Base-by-base conservation (phyloP, 225 moss, liverwort and hornwort genomes). In the Bryum argenteum region DNA sequence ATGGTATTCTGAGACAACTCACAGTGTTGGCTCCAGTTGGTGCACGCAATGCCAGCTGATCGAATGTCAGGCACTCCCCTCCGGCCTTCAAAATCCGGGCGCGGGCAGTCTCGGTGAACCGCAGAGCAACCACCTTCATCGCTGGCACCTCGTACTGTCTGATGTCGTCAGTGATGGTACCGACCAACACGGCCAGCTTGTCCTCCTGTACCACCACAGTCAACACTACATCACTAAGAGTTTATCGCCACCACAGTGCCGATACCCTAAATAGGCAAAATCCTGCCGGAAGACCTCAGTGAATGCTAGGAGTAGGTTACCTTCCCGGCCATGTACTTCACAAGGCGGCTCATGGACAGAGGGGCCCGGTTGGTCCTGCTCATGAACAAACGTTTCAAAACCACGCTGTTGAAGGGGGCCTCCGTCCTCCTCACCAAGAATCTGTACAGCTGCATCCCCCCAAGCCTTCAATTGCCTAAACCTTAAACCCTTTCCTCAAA, bases 31-130 rank as follows among this genome's bases (percentile, higher is more conserved):
- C 73, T 65, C 93, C 96, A 13, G 96, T 96, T 5, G 93, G 91
- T 17, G 93, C 96, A 63, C 78, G 84, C 65, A 93, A 63, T 0
- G 96, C 96, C 54, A 96, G 91, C 78, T 96, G 85, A 77, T 96
- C 91, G 16, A 93, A 90, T 10, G 93, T 96, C 65, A 89, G n/a
- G 17, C 87, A 83, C 74, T 93, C 88, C 10, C 93, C 96, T 63
- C 93, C 96, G 39, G 83, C 62, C 72, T 93, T 91, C 71, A 93
- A 5, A 17, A 91, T 93, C 8, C 89, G 88, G 7, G 91, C 86
- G 0, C 93, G 89, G 1, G 89, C 93, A 5, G 93, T 89, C 71
- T 91, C 88, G 9, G 91, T 94, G 77, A 91, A 89, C 2, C 89
- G 84, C 63, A 94, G 54, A 4, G 91, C 91, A 13, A 72, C 84